Evolutionary conservation across 345 rosid genomes (phyloP), one percentile per base, ranked within the genome.

Genomic region (Turritis glabra): DNA sequence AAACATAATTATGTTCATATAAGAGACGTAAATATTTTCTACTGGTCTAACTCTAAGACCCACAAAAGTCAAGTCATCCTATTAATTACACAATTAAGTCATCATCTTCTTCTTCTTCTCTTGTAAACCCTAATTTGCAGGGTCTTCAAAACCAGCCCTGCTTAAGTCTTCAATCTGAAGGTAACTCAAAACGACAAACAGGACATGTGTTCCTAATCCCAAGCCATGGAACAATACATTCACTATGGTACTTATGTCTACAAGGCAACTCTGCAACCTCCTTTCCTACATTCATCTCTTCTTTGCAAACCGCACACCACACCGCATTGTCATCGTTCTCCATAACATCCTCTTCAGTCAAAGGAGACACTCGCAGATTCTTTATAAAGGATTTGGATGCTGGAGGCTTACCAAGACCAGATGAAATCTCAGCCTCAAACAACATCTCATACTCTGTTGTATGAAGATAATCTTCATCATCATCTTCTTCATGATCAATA

Each of bases 141-240:
- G 57, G n/a, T 22, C 73, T 75, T 50, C 37, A 51, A 29, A 59
- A 59, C 57, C 50, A 5, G 38, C 21, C 26, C 3, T 85, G 80
- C 11, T 84, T 85, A 51, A 51, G 82, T 71, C 71, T 66, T 88
- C 88, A 66, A 8, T 88, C 97, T 0, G 96, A 86, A 41, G 93
- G 96, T 82, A 91, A 68, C 81, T 94, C 93, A 68, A 82, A 82
- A 29, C 98, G 90, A 82, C 98, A 94, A 71, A 94, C 93, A 21
- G 98, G 98, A 60, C 98, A 93, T 11, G 98, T 89, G 76, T 86
- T 94, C 78, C 97, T 84, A 32, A 94, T 88, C 8, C 82, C 79
- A 30, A 94, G 86, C 98, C 98, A 94, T 1, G 92, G 92, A 38
- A 87, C 69, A 72, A 94, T 94, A 82, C 98, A 94, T 11, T 91